Evolutionary conservation across 2,329 filamentous ascomycete genomes (phyloP), one percentile per base, ranked within the genome.

Genomic region (Volutella citrinella): DNA sequence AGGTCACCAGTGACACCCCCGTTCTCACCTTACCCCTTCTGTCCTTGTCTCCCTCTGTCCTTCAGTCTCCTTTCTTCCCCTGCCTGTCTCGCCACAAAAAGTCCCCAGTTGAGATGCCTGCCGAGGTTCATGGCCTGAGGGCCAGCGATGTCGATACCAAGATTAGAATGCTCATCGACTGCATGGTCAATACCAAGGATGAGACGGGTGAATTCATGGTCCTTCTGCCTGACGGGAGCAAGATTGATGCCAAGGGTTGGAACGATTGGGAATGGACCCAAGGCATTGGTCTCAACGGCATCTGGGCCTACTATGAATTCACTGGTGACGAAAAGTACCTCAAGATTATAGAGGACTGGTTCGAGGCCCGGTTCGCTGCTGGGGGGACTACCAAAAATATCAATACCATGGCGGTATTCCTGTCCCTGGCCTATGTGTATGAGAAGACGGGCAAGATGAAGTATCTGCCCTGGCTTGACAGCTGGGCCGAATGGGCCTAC

Each of bases 231-330:
- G 84, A 90, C 50, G 85, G 85, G 37, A 75, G 82, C 21, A 69
- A 89, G 30, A 89, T 91, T 53, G 85, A 90, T 60, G 89, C 86
- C 37, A 91, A 91, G 61, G 84, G 84, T 37, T 91, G 85, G 86
- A 75, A 84, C 44, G 82, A 82, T 54, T 90, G 85, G 85, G 84
- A 89, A 63, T 87, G 83, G 82, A 88, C 84, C 2, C 84, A 89
- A 58, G 84, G 85, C 27, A 78, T 89, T 51, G 85, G 85, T 6
- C 76, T 90, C 13, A 88, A 89, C 60, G 85, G 86, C 18, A 76
- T 91, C 34, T 90, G 82, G 79, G 82, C 88, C 55, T 90, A 90
- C 68, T 84, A 89, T 62, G 76, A 79, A 37, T 63, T 89, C 45
- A 87, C 82, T 0, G 80, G 78, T 27, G 77, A 82, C 18, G 58